Evolutionary conservation across 2,329 filamentous ascomycete species (phyloP).

Genomic region (Cryphonectria naterciae): DNA sequence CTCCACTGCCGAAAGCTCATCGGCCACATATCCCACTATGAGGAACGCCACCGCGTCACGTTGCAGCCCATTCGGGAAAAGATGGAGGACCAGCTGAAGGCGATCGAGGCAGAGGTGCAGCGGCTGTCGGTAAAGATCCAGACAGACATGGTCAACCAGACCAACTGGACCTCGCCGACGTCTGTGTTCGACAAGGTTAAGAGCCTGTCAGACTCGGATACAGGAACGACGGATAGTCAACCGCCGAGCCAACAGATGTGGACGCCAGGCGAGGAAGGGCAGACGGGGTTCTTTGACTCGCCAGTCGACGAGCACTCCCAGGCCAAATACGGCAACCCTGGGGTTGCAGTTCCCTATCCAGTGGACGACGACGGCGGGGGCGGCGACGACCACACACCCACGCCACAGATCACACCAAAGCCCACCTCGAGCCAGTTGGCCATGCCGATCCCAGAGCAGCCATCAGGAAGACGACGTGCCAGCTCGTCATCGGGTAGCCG

Average conservation of each 20-base stretch:
- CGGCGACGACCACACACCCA: constrained; percentile 39
- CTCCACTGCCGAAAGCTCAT: constrained; percentile 55
- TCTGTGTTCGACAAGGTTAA: constrained; percentile 58
- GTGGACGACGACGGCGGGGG: constrained; percentile 34
- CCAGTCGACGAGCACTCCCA: constrained; percentile 36
- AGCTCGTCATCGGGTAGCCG: constrained; percentile 9
- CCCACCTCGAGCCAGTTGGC: constrained; percentile 1
- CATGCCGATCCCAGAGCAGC: constrained; percentile 32
- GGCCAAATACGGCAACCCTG: constrained; percentile 40
- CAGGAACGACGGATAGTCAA: constrained; percentile 45
- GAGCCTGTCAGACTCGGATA: constrained; percentile 52
- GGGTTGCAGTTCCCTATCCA: constrained; percentile 39
- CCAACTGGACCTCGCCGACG: constrained; percentile 38
- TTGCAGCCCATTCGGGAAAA: constrained; percentile 38
- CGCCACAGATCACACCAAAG: constrained; percentile 31
- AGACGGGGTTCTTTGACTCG: constrained; percentile 36
- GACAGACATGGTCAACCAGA: constrained; percentile 43
- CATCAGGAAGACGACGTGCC: neutral
- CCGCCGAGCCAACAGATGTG: constrained; percentile 36
- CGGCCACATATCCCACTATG: constrained; percentile 46
- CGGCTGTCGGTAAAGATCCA: constrained; percentile 47
- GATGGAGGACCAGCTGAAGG: constrained; percentile 43
- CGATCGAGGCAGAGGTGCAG: constrained; percentile 48
- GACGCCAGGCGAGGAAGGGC: constrained; percentile 35
- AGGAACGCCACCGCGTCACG: constrained; percentile 38